These are phyloP conservation scores for Nicotiana rustica DNA, from an alignment of 305 asterid species.

Conservation along the genomic window DNA sequence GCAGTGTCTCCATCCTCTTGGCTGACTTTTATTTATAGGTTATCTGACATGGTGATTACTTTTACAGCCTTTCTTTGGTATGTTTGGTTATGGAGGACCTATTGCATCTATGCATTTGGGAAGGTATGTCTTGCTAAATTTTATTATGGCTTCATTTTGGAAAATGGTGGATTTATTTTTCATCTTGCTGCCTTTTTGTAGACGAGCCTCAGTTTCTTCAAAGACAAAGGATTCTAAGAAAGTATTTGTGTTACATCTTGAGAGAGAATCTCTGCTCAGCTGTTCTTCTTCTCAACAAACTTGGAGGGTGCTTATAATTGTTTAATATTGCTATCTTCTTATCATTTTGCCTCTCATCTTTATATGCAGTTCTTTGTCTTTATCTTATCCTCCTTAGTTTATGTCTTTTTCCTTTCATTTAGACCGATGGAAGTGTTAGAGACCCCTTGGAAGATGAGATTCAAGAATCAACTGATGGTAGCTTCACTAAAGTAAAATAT, in stretches of 20 bases:
- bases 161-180: conserved; percentile 32
- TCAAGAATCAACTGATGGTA: conserved; percentile 57
- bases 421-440: conserved; percentile 78
- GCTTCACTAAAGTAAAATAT: conserved; percentile 69
- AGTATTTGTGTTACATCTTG: conserved; percentile 63
- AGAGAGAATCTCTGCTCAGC: conserved; percentile 68
- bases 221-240: conserved; percentile 62
- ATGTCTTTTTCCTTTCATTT: conserved; percentile 36
- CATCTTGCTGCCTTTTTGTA: conserved; percentile 40
- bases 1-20: not conserved
- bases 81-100: conserved; percentile 89
- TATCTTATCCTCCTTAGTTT: conserved; percentile 32
- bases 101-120: conserved; percentile 85
- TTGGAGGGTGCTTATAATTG: conserved; percentile 68
- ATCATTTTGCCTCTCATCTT: conserved; percentile 28
- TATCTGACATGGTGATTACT: conserved; percentile 17
- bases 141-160: conserved; percentile 34
- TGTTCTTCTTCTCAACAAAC: conserved; percentile 52
- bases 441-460: conserved; percentile 56
- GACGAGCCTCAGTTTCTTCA: conserved; percentile 70
- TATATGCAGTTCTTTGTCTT: not conserved
- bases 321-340: conserved; percentile 30
- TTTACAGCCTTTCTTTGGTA: conserved; percentile 86
- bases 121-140: conserved; percentile 54
- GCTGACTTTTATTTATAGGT: conserved; percentile 2